Base-by-base conservation (phyloP, 208 protist species). In the Strigomonas culicis region DNA sequence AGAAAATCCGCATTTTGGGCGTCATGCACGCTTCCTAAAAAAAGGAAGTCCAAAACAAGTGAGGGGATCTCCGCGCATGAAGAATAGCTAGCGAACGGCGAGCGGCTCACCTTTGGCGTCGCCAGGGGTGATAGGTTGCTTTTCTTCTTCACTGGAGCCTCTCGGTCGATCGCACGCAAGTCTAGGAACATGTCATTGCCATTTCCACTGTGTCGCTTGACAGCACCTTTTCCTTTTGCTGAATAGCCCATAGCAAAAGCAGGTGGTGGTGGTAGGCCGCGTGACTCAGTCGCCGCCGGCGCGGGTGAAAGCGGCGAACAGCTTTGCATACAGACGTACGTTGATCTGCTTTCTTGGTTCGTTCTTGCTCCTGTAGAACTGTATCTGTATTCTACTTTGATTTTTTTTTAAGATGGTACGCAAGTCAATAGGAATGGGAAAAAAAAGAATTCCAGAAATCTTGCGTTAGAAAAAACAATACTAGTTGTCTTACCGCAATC, bases 21-120 rank as follows among this genome's bases (percentile, higher is more conserved):
- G 56, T 95, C 86, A 32, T 74, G 59, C 7, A 95, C 84, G 32
- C 66, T 75, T 31, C 90, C 90, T 1, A 95, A 66, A 50, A 74
- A 95, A 19, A 95, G 64, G 72, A 95, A 95, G 52, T 88, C 77
- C 3, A 93, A 60, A 30, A 95, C 84, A 41, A 78, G 60, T 36
- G 82, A 81, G 11, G 88, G 70, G 31, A 73, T 72, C 34, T 80
- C 83, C 21, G 10, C 58, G n/a, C 51, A 6, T 13, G 64, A 13
- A 11, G 50, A 25, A 17, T 47, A 32, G 19, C 25, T 28, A 30
- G 47, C 10, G 10, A 39, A 39, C 4, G 34, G 34, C 4, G 34
- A 39, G 34, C 34, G 47, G 7, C 7, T 30, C 47, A 30, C 7
- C 47, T 30, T 52, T 4, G 47, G 47, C 25, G 47, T 30, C 6